phyloP scores from a whole-genome alignment of 2,329 filamentous ascomycete genomes.

The Pseudogymnoascus sp. region DNA sequence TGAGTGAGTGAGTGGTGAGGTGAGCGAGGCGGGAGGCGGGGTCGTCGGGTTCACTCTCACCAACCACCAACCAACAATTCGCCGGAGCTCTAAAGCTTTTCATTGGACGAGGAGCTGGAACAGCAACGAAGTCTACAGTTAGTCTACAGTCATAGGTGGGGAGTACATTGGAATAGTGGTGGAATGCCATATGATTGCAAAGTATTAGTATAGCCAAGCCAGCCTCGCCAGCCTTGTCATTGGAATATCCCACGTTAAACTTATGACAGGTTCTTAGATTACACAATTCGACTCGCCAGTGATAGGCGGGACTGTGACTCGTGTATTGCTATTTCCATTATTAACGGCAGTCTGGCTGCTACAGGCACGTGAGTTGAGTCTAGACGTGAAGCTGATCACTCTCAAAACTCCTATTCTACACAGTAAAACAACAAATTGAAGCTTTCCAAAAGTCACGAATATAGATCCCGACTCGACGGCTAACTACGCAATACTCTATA shows the following conservation, averaged over 20 bases:
- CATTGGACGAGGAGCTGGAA: not conserved
- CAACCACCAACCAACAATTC: not conserved
- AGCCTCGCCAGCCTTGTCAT: not conserved
- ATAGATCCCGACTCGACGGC: not conserved
- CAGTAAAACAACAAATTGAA: not conserved
- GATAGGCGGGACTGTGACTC: not conserved
- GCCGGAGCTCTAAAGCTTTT: not conserved
- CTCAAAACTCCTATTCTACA: not conserved
- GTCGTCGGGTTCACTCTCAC: not conserved
- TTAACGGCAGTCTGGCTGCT: not conserved
- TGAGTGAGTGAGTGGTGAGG: not conserved
- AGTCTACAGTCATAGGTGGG: not conserved
- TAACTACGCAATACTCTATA: constrained; percentile 1
- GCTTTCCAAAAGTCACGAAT: not conserved
- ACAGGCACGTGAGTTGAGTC: not conserved
- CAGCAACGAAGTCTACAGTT: not conserved
- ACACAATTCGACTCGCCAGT: not conserved
- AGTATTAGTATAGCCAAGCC: not conserved
- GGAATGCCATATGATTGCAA: not conserved
- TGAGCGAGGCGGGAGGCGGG: not conserved
- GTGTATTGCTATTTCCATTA: not conserved
- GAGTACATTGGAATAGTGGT: not conserved
- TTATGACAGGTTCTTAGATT: constrained; percentile 5
- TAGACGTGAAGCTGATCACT: not conserved
- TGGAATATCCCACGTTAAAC: not conserved